Evolutionary conservation across 2,329 filamentous ascomycete genomes (phyloP).

Genomic region (Xylariaceae sp.): DNA sequence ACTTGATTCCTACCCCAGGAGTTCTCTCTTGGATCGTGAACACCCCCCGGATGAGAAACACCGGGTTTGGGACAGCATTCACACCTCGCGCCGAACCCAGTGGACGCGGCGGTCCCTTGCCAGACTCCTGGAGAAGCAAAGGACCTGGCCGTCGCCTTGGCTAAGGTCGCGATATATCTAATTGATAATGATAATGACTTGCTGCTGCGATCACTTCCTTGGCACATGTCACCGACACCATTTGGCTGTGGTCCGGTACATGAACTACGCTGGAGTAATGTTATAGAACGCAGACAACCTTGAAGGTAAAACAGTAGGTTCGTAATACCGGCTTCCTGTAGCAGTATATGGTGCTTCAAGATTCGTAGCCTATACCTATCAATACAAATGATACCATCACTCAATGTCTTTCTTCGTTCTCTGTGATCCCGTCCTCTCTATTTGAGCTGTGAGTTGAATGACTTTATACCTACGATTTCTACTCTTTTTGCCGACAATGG

Average conservation of each 20-base stretch:
- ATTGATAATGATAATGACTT: constrained; percentile 10
- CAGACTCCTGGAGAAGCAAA: constrained; percentile 59
- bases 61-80: constrained; percentile 60
- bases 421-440: neutral
- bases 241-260: neutral
- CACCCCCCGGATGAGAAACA: constrained; percentile 43
- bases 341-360: neutral
- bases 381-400: neutral
- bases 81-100: constrained; percentile 31
- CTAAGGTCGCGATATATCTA: constrained; percentile 24
- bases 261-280: neutral
- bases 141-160: constrained; percentile 60
- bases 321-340: neutral
- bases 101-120: constrained; percentile 46
- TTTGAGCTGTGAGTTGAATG: neutral
- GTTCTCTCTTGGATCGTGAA: constrained; percentile 65
- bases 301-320: neutral
- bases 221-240: neutral
- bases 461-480: too few species aligned
- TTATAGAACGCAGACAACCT: neutral
- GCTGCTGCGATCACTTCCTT: neutral
- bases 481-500: too few species aligned
- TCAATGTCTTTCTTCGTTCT: neutral
- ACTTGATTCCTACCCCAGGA: constrained; percentile 67
- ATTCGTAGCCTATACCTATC: neutral